Evolutionary conservation across 306 rosid genomes (phyloP).

Genomic region (Cicer arietinum): DNA sequence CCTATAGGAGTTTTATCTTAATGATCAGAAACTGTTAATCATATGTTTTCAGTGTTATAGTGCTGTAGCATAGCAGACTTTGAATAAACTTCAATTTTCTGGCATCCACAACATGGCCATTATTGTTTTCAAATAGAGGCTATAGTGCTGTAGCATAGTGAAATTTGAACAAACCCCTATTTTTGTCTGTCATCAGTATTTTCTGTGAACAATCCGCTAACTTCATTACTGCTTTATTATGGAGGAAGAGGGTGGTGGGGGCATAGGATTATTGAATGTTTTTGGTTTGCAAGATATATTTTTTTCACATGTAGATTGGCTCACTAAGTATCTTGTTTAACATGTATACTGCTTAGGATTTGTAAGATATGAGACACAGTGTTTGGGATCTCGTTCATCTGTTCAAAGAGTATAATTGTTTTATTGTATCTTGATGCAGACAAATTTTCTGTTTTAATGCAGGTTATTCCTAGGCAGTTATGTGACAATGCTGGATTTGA

Average conservation of each 20-base stretch:
- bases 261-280: background rate
- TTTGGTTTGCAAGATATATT: conserved; percentile 6
- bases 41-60: background rate
- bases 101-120: no score
- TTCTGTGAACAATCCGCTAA: background rate
- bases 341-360: background rate
- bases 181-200: background rate
- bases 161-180: background rate
- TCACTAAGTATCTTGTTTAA: conserved; percentile 15
- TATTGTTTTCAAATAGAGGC: background rate
- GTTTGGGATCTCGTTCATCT: background rate
- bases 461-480: conserved; percentile 96
- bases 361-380: conserved; percentile 18
- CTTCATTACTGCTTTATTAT: background rate
- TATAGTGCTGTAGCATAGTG: background rate
- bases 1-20: background rate
- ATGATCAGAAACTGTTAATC: conserved; percentile 14
- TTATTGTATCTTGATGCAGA: conserved; percentile 35
- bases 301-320: background rate
- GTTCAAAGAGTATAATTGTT: background rate
- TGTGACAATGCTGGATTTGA: conserved; percentile 99
- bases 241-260: conserved; percentile 14
- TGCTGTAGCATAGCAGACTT: background rate
- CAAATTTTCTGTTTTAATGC: conserved; percentile 36
- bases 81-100: background rate